Conservation (phyloP, 306 rosid species). For the Prunus mume region DNA sequence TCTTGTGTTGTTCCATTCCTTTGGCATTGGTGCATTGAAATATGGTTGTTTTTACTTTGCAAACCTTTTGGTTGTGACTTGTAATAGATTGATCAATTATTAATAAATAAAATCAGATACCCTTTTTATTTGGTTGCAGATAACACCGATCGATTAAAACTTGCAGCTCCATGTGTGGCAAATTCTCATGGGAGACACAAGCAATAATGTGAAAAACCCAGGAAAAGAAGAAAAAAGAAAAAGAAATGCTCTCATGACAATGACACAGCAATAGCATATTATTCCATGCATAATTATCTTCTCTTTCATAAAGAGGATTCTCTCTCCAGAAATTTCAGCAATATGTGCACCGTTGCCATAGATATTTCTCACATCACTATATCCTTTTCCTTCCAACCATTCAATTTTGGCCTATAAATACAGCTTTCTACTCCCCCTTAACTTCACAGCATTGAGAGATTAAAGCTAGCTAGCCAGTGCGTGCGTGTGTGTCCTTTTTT, state of each 20-base stretch:
- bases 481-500: not conserved
- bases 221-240: too few relatives aligned
- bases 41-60: not conserved
- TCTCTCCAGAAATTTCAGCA: not conserved
- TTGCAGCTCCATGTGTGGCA: too few relatives aligned
- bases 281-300: not conserved
- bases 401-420: not conserved
- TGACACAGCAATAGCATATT: not conserved
- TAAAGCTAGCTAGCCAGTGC: not conserved
- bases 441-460: not conserved
- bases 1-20: not conserved
- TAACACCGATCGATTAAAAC: too few relatives aligned
- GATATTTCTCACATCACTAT: not conserved
- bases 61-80: too few relatives aligned
- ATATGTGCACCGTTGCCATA: not conserved
- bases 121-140: too few relatives aligned
- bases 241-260: not conserved
- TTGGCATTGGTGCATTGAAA: not conserved
- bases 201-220: too few relatives aligned
- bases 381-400: not conserved
- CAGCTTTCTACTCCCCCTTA: not conserved
- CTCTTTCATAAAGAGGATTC: not conserved
- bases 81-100: too few relatives aligned
- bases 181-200: too few relatives aligned
- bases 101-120: not conserved